Evolutionary conservation across 176 grass and related monocot species (phyloP).

Genomic region (Triticum urartu): DNA sequence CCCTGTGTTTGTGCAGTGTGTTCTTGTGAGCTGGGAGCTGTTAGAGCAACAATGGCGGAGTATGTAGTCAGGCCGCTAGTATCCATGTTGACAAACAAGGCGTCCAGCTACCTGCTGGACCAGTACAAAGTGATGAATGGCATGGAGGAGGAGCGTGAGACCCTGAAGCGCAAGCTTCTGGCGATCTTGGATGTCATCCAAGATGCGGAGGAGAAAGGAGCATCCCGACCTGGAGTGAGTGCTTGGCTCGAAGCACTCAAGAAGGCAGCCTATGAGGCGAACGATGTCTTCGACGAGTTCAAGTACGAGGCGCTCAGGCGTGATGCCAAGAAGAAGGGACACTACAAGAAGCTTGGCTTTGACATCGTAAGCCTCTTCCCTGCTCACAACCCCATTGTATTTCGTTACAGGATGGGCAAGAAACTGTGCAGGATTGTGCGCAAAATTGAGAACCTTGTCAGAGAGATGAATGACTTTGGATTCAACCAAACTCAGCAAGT

Average conservation of each 20-base stretch:
- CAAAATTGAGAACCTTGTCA: not conserved
- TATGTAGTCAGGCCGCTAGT: not conserved
- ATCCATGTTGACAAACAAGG: not conserved
- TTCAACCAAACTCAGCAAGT: not conserved
- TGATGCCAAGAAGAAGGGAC: slow-evolving; percentile 28
- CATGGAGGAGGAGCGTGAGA: not conserved
- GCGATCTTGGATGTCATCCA: not conserved
- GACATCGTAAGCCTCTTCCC: not conserved
- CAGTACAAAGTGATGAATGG: slow-evolving; percentile 1
- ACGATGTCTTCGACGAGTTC: slow-evolving; percentile 42
- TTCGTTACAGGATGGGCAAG: slow-evolving; percentile 35
- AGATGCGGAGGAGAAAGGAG: not conserved
- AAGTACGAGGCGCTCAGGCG: slow-evolving; percentile 21
- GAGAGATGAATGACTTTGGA: not conserved
- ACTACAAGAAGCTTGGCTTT: not conserved
- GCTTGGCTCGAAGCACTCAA: slow-evolving; percentile 20
- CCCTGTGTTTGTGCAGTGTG: no score
- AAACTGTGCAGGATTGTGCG: slow-evolving; percentile 34
- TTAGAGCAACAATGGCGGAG: not conserved
- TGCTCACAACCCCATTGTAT: not conserved
- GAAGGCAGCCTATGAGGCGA: slow-evolving; percentile 27
- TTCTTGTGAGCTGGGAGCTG: not conserved
- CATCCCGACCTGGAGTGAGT: not conserved
- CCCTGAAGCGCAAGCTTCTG: not conserved
- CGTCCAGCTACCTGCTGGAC: not conserved